Conservation (phyloP, 441 rosid genomes). For the Pelargonium fulgidum region DNA sequence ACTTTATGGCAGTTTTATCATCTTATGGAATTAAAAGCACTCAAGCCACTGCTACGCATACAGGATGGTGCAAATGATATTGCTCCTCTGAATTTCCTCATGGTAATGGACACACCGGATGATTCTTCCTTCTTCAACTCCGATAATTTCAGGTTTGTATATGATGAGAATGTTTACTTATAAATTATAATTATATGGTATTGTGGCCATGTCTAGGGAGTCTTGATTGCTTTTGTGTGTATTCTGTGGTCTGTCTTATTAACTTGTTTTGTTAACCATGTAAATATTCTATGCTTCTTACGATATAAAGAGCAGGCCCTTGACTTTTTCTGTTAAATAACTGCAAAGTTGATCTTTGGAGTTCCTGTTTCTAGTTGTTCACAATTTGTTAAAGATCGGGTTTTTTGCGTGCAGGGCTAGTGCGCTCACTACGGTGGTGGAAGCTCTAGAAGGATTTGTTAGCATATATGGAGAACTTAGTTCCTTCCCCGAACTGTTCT, state of each 20-base stretch:
- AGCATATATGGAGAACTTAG: slow-evolving; percentile 42
- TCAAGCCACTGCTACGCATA: slow-evolving; percentile 44
- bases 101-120: slow-evolving; percentile 55
- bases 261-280: too few species aligned
- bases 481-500: slow-evolving; percentile 72
- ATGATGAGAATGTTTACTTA: not conserved
- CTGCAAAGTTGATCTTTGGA: not conserved
- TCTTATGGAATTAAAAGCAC: slow-evolving; percentile 51
- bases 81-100: slow-evolving; percentile 53
- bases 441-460: slow-evolving; percentile 56
- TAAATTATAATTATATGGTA: too few species aligned
- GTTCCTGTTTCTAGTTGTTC: not conserved
- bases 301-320: not conserved
- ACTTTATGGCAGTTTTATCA: slow-evolving; percentile 49
- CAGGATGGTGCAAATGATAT: slow-evolving; percentile 37
- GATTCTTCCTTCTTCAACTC: slow-evolving; percentile 58
- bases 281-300: too few species aligned
- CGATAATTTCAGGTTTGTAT: slow-evolving; percentile 59
- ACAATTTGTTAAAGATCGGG: not conserved
- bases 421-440: slow-evolving; percentile 41
- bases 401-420: slow-evolving; percentile 51
- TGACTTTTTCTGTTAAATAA: not conserved
- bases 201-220: not conserved
- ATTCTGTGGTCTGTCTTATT: too few species aligned
- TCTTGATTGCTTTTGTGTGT: too few species aligned